Percentiles rank a stretch among this genome's conserved stretches.
These are phyloP conservation scores for Puccinia novopanici DNA, from an alignment of 1,284 basidiomycete species.

Conservation along the genomic window DNA sequence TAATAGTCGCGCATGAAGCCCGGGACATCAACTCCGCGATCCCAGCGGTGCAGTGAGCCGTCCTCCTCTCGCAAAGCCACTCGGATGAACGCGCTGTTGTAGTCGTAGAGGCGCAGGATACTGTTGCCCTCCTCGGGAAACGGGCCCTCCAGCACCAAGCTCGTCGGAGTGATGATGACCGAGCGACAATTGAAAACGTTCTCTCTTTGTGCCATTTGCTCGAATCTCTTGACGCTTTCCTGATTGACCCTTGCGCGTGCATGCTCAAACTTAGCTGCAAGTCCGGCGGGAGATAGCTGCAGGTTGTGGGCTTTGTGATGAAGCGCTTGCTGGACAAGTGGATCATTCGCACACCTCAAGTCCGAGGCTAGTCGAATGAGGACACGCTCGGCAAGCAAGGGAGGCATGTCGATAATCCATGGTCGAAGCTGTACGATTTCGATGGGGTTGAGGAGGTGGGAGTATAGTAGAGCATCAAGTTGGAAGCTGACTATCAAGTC, in stretches of 20 bases:
- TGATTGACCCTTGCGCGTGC: not conserved
- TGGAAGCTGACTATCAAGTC: slow-evolving; percentile 71
- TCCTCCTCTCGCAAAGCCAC: slow-evolving; percentile 79
- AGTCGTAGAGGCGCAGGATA: slow-evolving; percentile 64
- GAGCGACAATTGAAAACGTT: slow-evolving; percentile 41
- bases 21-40: slow-evolving; percentile 67
- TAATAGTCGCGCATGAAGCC: slow-evolving; percentile 67
- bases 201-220: not conserved
- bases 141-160: slow-evolving; percentile 71
- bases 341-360: too few species aligned
- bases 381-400: not conserved
- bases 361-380: slow-evolving; percentile 28
- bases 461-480: slow-evolving; percentile 66
- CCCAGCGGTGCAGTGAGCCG: slow-evolving; percentile 70
- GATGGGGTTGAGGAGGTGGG: slow-evolving; percentile 65
- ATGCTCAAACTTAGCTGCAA: not conserved
- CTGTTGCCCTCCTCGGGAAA: slow-evolving; percentile 71
- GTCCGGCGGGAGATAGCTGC: too few species aligned
- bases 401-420: not conserved
- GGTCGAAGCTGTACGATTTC: slow-evolving; percentile 60
- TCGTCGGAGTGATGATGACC: slow-evolving; percentile 71
- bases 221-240: not conserved
- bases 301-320: too few species aligned
- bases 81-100: slow-evolving; percentile 67
- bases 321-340: too few species aligned